Conservation (phyloP, 2,329 filamentous ascomycete genomes). For the Talaromyces sp. region DNA sequence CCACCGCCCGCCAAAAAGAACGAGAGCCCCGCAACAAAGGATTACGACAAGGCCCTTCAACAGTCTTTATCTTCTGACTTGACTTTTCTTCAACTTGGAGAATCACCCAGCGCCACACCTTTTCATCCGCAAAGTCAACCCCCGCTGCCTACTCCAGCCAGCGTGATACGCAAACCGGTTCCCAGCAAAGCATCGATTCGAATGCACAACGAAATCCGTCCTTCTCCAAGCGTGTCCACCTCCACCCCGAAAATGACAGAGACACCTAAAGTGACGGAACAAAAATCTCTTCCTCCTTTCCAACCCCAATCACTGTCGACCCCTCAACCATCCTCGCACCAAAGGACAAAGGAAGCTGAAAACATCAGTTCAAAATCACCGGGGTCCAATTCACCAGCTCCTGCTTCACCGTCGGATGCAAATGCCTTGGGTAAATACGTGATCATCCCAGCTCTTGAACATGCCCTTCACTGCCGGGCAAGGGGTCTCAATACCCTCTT, state of each 20-base stretch:
- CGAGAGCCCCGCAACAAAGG: constrained; percentile 32
- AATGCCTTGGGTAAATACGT: constrained; percentile 43
- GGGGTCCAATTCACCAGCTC: constrained; percentile 76
- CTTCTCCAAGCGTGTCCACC: constrained; percentile 16
- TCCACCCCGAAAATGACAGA: constrained; percentile 11
- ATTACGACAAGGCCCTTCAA: constrained; percentile 38
- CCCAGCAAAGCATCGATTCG: constrained; percentile 23
- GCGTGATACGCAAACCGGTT: constrained; percentile 20
- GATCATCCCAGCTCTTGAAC: constrained; percentile 86
- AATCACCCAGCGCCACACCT: constrained; percentile 15
- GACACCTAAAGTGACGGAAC: constrained; percentile 14
- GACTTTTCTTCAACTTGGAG: constrained; percentile 33
- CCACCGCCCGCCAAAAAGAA: constrained; percentile 31
- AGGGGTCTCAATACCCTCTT: constrained; percentile 48
- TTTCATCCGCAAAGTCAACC: constrained; percentile 8
- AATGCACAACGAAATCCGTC: constrained; percentile 18
- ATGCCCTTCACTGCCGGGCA: constrained; percentile 74
- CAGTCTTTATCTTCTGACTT: constrained; percentile 37
- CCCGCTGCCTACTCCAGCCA: constrained; percentile 12
- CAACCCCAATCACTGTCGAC: constrained; percentile 15
- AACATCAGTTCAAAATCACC: constrained; percentile 15
- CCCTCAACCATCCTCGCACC: constrained; percentile 7
- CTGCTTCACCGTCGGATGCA: constrained; percentile 48
- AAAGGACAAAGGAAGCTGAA: constrained; percentile 6
- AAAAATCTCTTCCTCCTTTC: constrained; percentile 23